A percentile compares a stretch with the other conserved stretches of the same genome.
These are phyloP conservation scores for Schrenkiella parvula DNA, from an alignment of 345 rosid genomes.

Conservation along the genomic window DNA sequence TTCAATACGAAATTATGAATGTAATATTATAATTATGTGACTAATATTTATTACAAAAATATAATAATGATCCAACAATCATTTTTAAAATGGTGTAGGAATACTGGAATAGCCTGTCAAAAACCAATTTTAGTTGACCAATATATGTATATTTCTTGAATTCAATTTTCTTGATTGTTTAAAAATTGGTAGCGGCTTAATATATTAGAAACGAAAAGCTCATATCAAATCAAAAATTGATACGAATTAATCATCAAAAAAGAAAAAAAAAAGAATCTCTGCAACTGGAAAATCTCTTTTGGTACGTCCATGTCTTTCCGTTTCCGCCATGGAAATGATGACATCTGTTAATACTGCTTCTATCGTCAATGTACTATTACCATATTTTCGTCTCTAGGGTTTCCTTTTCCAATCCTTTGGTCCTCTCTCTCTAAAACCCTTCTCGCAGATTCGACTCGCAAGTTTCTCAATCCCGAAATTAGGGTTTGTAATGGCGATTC, in stretches of 20 bases:
- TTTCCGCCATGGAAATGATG: conserved; percentile 28
- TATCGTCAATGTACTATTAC: neutral
- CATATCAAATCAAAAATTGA: neutral
- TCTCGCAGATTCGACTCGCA: neutral
- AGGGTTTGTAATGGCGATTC: neutral
- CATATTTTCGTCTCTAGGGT: conserved; percentile 7
- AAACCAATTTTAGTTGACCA: no score
- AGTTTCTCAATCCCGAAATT: neutral
- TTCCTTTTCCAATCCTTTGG: neutral
- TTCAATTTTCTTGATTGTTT: no score
- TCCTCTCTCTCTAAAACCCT: neutral
- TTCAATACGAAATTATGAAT: no score
- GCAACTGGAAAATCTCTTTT: conserved; percentile 1
- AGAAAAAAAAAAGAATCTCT: neutral
- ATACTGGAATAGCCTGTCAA: no score
- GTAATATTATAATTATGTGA: no score
- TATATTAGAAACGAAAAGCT: neutral
- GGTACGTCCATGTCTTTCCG: conserved; percentile 24
- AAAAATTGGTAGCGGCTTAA: no score
- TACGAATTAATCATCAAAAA: neutral
- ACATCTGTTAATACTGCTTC: conserved; percentile 12
- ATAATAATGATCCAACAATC: no score
- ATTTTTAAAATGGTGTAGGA: no score
- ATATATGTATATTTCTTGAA: no score
- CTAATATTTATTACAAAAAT: no score